Evolutionary conservation across 371 early-diverging fungal genomes (phyloP), one percentile per base, ranked within the genome.

Genomic region (Parasitella parasitica): DNA sequence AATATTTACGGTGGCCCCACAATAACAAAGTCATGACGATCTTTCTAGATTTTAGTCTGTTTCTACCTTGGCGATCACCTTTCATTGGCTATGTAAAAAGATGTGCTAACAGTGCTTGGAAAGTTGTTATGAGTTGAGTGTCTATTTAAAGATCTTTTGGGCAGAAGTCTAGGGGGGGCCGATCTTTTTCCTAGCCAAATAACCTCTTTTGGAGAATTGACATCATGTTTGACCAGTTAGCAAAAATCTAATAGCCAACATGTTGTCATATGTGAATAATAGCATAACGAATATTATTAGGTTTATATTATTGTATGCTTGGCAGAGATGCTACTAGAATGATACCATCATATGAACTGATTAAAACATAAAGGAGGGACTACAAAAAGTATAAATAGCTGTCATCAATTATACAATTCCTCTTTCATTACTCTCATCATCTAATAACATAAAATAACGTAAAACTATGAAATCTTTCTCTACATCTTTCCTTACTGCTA

Each of bases 381-480:
- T 28, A 7, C 6, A n/a, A 6, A 28, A 28, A 30, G 50, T 50
- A 50, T 50, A 50, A 50, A 50, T 50, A 50, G 12, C 8, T 50
- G 50, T 50, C 50, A 30, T 28, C 30, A 16, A 28, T 16, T 16
- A 49, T 5, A 15, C 16, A 26, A 28, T 50, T n/a, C 32, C 16
- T 57, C 24, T 48, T 57, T 48, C 48, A 46, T 57, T 20, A 57
- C 48, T 57, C 32, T 32, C 1, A 32, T 4, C 32, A 57, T 46
- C 20, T 6, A 15, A 43, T 22, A 35, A 9, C 34, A n/a, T 24
- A 22, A 18, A 5, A 46, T 20, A 30, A 13, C 34, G 26, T 26
- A 36, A 36, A 32, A 60, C n/a, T 22, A 61, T 61, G 61, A 61
- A 61, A 37, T 52, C 57, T 57, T 57, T 57, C 58, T 57, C 58